phyloP scores from a whole-genome alignment of 306 rosid genomes.

The Sphenostylis stenocarpa region DNA sequence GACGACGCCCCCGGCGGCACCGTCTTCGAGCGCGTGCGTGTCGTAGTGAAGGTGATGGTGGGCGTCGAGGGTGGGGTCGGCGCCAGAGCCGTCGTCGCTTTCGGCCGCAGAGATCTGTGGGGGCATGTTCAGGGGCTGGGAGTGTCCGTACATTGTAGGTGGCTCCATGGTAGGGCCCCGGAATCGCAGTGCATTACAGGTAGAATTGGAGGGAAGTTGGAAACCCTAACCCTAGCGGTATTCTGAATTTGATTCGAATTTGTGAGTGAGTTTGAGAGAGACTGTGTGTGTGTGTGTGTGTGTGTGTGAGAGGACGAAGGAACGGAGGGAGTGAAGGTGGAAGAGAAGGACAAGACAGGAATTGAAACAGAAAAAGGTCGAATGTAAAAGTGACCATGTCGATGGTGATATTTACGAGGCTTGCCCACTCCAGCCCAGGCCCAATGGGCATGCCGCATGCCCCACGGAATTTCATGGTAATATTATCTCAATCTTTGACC shows the following conservation, averaged over 20 bases:
- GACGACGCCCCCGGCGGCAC: constrained; percentile 35
- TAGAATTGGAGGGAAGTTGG: neutral
- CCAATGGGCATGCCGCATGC: neutral
- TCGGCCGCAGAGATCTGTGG: constrained; percentile 51
- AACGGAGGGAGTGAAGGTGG: neutral
- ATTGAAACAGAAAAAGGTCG: neutral
- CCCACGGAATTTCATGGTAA: neutral
- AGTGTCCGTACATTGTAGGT: constrained; percentile 67
- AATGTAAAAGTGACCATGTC: constrained; percentile 1
- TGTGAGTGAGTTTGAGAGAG: neutral
- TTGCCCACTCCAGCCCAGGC: constrained; percentile 7
- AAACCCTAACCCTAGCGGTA: constrained; percentile 39
- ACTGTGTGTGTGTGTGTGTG: no score
- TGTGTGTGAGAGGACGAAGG: neutral
- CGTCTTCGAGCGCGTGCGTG: constrained; percentile 53
- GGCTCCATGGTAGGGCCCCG: constrained; percentile 32
- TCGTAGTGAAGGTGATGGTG: constrained; percentile 62
- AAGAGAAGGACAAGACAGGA: constrained; percentile 12
- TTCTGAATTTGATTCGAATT: neutral
- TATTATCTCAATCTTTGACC: neutral
- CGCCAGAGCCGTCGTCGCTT: constrained; percentile 26
- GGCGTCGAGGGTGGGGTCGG: constrained; percentile 48
- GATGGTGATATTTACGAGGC: constrained; percentile 31
- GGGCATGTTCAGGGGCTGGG: constrained; percentile 37
- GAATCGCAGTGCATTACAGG: constrained; percentile 48